These are phyloP conservation scores for Globisporangium orthogonon DNA, from an alignment of 352 stramenopile species.

Conservation along the genomic window DNA sequence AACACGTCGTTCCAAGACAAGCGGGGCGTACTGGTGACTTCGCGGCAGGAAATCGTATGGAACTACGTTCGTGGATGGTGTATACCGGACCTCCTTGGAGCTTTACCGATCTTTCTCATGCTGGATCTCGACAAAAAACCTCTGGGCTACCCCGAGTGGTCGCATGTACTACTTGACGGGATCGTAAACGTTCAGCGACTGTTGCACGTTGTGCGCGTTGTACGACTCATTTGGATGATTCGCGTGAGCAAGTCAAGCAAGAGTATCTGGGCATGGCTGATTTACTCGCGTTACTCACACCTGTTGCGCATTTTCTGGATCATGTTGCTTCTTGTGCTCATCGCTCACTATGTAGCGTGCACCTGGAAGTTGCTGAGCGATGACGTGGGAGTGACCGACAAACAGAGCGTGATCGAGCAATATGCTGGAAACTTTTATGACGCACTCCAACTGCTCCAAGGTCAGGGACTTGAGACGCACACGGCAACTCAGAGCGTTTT, in stretches of 20 bases:
- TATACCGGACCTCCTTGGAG: conserved; percentile 16
- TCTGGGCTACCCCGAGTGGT: not conserved
- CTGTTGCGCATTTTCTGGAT: conserved; percentile 30
- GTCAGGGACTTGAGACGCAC: conserved; percentile 27
- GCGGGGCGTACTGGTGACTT: conserved; percentile 16
- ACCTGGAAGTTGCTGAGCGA: conserved; percentile 32
- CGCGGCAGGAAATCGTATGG: conserved; percentile 14
- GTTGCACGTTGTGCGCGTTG: conserved; percentile 16
- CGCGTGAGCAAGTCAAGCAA: not conserved
- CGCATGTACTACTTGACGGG: conserved; percentile 8
- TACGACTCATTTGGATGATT: conserved; percentile 5
- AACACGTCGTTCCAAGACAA: conserved; percentile 28
- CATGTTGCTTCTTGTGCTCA: conserved; percentile 28
- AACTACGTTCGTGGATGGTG: conserved; percentile 23
- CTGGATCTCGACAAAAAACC: not conserved
- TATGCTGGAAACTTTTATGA: conserved; percentile 41
- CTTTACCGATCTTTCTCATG: conserved; percentile 6
- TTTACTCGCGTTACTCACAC: conserved; percentile 30
- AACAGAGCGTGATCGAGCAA: conserved; percentile 5
- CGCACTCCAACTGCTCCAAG: conserved; percentile 41
- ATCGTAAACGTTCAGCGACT: conserved; percentile 13
- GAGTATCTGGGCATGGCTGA: conserved; percentile 17
- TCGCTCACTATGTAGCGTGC: conserved; percentile 46
- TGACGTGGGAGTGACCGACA: not conserved
- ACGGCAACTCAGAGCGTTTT: conserved; percentile 31